These are phyloP conservation scores for Hypoxylon sp. DNA, from an alignment of 2,329 filamentous ascomycete genomes.

Conservation along the genomic window DNA sequence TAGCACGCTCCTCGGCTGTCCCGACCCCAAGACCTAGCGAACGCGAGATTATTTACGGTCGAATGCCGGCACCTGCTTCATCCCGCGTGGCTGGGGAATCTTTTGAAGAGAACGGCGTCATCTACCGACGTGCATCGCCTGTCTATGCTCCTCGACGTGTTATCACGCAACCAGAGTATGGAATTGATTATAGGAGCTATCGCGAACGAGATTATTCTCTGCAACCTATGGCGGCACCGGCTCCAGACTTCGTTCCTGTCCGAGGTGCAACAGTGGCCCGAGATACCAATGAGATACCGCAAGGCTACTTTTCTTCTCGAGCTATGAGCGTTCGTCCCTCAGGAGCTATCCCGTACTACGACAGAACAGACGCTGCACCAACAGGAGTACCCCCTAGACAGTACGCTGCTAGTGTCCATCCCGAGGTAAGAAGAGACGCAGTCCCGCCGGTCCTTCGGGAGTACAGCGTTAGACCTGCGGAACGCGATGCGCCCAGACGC, in stretches of 20 bases:
- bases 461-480: constrained; percentile 47
- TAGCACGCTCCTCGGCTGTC: constrained; percentile 60
- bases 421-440: constrained; percentile 50
- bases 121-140: constrained; percentile 63
- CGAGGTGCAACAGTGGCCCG: constrained; percentile 53
- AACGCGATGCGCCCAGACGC: constrained; percentile 47
- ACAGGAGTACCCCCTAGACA: constrained; percentile 56
- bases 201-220: constrained; percentile 66
- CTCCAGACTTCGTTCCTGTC: constrained; percentile 59
- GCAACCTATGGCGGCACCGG: constrained; percentile 55
- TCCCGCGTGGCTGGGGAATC: constrained; percentile 59
- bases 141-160: constrained; percentile 62
- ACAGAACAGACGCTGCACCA: constrained; percentile 54
- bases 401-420: constrained; percentile 55
- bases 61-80: constrained; percentile 60
- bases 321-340: constrained; percentile 67
- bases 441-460: constrained; percentile 43
- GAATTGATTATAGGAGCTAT: constrained; percentile 62
- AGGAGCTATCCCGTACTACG: constrained; percentile 56
- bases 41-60: constrained; percentile 71
- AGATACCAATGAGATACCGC: constrained; percentile 56
- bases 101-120: constrained; percentile 58
- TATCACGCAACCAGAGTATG: constrained; percentile 69
- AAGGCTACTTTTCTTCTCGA: constrained; percentile 63
- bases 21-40: constrained; percentile 56